Base-by-base conservation (phyloP, 1,284 basidiomycete genomes). In the Limonomyces culmigenus region DNA sequence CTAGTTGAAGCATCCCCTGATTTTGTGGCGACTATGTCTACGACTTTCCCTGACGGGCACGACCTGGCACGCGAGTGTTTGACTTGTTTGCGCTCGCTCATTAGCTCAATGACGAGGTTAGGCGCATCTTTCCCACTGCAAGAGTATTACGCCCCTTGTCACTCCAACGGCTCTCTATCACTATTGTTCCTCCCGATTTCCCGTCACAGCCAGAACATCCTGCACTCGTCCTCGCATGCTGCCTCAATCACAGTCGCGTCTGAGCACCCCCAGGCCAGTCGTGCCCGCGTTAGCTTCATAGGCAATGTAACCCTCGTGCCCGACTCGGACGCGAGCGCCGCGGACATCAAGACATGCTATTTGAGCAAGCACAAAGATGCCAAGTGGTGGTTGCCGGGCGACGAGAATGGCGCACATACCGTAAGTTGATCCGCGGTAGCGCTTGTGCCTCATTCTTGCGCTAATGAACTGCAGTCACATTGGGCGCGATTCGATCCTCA, bases 111-210 rank as follows among this genome's bases (percentile, higher is more conserved):
- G 32, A 10, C 36, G 31, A 38, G 32, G 17, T 30, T 11, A 71
- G 71, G 62, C 15, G 55, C 64, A 42, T 70, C 73, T 12, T 74
- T 74, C 47, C 60, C 70, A 5, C 51, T 75, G 39, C 70, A 74
- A 51, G 73, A 75, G 52, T 74, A 74, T 46, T 63, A 69, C 47
- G 56, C 58, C 47, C 74, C 71, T 40, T 77, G 73, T 48, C 59
- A 67, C 47, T 41, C 54, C 10, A 67, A 73, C 43, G 70, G 72
- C n/a, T 71, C 69, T 3, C 55, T 78, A 35, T 63, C 70, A 0
- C 61, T 77, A 34, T 55, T 76, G 30, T 62, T 75, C 43, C 57
- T 78, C 44, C 74, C 74, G 12, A 74, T 76, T 45, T 73, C 72
- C 14, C 62, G 64, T 19, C 68, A 72, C 42, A 65, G 62, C 40